Evolutionary conservation across 2,329 filamentous ascomycete genomes (phyloP), one percentile per base, ranked within the genome.

Genomic region (Arthrinium phaeospermum): DNA sequence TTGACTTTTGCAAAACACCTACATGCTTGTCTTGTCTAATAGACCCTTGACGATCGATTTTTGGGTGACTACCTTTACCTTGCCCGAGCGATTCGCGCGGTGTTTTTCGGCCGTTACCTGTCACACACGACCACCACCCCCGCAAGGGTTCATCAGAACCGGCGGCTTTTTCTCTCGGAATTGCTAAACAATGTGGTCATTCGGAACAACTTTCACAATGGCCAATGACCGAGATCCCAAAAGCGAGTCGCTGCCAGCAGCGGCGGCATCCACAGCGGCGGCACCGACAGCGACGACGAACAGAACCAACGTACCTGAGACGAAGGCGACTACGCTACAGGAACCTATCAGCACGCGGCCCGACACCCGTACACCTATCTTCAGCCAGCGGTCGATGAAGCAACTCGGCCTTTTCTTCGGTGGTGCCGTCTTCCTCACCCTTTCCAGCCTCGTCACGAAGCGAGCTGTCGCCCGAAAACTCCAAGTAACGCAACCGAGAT

Each of bases 351-450:
- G 69, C 69, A 44, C 71, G 41, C 27, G 72, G 71, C 70, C 75
- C 71, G 73, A 72, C 70, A 51, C 72, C 70, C 75, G 72, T 44
- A 67, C 79, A 71, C 73, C 78, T 67, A 73, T 83, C 70, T 76
- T 85, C 69, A 85, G 85, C 22, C 79, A 82, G 69, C 88, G 90
- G 78, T 88, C 86, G 53, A 80, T 88, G 69, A 87, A 87, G 71
- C 92, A 95, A 81, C 82, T 94, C 19, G 87, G 90, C 34, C 83
- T 98, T 73, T 92, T 96, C 82, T 86, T 92, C 77, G 91, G 91
- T 73, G 96, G 96, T 57, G 88, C 93, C 14, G 86, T 90, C 71
- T 97, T 97, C 83, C 89, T 97, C 75, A 85, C 89, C 30, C 86
- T 95, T 74, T 94, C 94, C 0, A 85, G 93, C 1, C 80, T 92